Evolutionary conservation across 2,329 filamentous ascomycete species (phyloP).

Genomic region (Diaporthe helianthi): DNA sequence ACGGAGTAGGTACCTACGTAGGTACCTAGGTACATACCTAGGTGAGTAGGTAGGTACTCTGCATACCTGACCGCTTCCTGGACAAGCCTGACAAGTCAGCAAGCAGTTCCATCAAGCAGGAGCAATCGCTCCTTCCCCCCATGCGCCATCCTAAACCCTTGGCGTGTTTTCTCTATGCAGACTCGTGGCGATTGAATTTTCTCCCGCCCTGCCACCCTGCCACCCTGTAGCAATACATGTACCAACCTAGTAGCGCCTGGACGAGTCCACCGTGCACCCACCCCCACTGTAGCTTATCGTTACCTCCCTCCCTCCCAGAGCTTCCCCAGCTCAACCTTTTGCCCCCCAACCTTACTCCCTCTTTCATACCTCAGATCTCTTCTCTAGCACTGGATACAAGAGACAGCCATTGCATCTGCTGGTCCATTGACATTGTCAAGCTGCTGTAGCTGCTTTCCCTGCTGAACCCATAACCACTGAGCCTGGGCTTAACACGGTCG

Average conservation of each 20-base stretch:
- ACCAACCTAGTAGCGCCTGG: neutral
- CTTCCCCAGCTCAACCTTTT: conserved; percentile 17
- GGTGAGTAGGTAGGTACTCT: no score
- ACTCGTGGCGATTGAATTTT: conserved; percentile 10
- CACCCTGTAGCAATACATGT: neutral
- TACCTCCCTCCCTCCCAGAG: neutral
- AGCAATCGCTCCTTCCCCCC: neutral
- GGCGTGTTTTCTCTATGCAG: conserved; percentile 10
- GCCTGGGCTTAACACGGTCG: neutral
- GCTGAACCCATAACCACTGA: neutral
- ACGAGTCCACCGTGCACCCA: neutral
- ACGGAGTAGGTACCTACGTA: no score
- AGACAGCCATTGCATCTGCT: neutral
- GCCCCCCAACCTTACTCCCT: conserved; percentile 3
- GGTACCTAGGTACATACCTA: no score
- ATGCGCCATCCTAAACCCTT: conserved; percentile 19
- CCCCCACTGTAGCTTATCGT: conserved; percentile 21
- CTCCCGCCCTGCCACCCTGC: neutral
- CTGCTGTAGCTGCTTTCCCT: neutral
- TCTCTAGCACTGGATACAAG: conserved; percentile 8
- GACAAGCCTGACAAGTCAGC: conserved; percentile 21
- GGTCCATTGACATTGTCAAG: conserved; percentile 1
- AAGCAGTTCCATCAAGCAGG: conserved; percentile 18
- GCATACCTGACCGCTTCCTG: conserved; percentile 22
- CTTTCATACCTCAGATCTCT: conserved; percentile 1